Percentiles rank a stretch among this genome's conserved stretches.
Conservation (phyloP, 2,329 filamentous ascomycete genomes). For the Xylaria sp. region DNA sequence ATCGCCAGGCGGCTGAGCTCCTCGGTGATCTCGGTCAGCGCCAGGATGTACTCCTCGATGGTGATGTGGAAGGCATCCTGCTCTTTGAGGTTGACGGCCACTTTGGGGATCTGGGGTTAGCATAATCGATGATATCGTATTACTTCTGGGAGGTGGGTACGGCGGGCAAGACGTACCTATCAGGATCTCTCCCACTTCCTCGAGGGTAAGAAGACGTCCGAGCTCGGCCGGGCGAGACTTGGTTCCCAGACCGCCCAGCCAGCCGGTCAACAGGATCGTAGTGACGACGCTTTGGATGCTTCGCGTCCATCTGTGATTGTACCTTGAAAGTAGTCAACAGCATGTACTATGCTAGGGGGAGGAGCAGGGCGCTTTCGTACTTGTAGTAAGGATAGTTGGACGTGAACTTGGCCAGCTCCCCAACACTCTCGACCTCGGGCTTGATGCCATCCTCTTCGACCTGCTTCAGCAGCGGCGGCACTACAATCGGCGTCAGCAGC, state of each 20-base stretch:
- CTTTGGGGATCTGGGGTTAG: constrained; percentile 47
- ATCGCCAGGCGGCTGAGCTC: constrained; percentile 89
- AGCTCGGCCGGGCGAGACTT: constrained; percentile 56
- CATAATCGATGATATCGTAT: constrained; percentile 13
- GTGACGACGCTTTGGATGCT: constrained; percentile 78
- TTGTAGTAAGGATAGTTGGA: constrained; percentile 96
- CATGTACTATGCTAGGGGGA: background rate
- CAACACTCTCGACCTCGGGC: constrained; percentile 71
- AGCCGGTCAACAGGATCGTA: constrained; percentile 63
- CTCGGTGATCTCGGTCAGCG: constrained; percentile 83
- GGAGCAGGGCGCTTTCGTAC: constrained; percentile 45
- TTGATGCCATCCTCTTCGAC: constrained; percentile 70
- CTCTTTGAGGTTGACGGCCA: constrained; percentile 89
- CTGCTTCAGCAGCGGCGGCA: constrained; percentile 68
- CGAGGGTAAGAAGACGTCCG: constrained; percentile 78
- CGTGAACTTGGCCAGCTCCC: constrained; percentile 70
- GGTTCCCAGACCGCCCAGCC: constrained; percentile 74
- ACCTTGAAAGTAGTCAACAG: constrained; percentile 44
- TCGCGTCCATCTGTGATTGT: constrained; percentile 84
- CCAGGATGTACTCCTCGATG: constrained; percentile 94
- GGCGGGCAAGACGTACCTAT: constrained; percentile 55
- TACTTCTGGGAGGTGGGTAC: background rate
- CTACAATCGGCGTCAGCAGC: constrained; percentile 45
- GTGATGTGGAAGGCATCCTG: constrained; percentile 91
- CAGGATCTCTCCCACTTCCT: constrained; percentile 80